Conservation (phyloP, 2,329 filamentous ascomycete genomes). For the Pyricularia pennisetigena region DNA sequence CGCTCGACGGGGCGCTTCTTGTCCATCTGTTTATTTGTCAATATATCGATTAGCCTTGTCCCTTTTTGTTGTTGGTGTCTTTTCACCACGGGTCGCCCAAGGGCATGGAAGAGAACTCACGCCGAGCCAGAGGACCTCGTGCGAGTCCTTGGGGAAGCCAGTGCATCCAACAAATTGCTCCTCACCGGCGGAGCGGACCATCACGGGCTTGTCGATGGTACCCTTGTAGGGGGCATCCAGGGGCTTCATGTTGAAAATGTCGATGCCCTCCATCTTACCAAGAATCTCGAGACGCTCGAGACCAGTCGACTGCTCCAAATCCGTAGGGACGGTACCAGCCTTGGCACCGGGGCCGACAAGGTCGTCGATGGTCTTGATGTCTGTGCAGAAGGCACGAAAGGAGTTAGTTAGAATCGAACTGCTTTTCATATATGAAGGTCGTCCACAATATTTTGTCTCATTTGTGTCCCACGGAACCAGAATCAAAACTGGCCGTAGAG, state of each 20-base stretch:
- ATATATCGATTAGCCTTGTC: background rate
- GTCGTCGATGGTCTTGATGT: slow-evolving; percentile 74
- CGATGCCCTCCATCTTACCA: slow-evolving; percentile 97
- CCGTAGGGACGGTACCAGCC: slow-evolving; percentile 79
- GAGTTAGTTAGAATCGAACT: slow-evolving; percentile 8
- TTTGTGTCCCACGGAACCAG: background rate
- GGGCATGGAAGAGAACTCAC: slow-evolving; percentile 40
- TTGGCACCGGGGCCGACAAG: slow-evolving; percentile 75
- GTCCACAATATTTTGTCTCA: background rate
- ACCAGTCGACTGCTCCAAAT: slow-evolving; percentile 93
- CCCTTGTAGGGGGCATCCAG: slow-evolving; percentile 60
- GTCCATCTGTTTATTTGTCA: slow-evolving; percentile 50
- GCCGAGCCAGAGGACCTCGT: slow-evolving; percentile 82
- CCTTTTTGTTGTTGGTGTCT: background rate
- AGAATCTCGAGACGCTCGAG: slow-evolving; percentile 97
- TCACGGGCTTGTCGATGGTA: slow-evolving; percentile 81
- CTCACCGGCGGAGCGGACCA: slow-evolving; percentile 83
- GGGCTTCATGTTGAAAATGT: slow-evolving; percentile 97
- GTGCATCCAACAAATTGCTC: slow-evolving; percentile 98
- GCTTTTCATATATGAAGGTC: background rate
- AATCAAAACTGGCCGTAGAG: background rate
- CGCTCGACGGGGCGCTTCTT: slow-evolving; percentile 86
- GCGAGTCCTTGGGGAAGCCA: slow-evolving; percentile 84
- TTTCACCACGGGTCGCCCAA: background rate
- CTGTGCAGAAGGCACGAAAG: slow-evolving; percentile 36